Base-by-base conservation (phyloP, 495 filamentous ascomycete genomes). In the Lasiosphaeria ovina region DNA sequence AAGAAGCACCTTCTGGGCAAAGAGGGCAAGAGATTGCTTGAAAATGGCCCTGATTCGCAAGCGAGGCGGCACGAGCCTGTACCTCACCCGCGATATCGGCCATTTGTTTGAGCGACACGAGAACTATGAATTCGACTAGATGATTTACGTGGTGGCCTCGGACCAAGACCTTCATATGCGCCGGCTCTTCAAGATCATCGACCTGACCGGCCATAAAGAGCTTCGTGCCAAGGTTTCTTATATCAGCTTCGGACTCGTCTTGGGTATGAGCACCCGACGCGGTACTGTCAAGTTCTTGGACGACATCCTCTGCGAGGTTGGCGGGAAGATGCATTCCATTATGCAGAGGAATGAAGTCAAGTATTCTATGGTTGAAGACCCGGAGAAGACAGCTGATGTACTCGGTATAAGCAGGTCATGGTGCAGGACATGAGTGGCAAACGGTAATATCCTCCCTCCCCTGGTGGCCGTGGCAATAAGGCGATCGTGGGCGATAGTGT, bases 381-480 rank as follows among this genome's bases (percentile, higher is more conserved):
- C 83, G 3, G 79, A 76, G 33, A 74, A 71, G 1, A 77, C 77
- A 11, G 83, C 83, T 52, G 82, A 87, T 67, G 81, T 74, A 6
- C 74, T 88, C 14, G 85, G 84, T 33, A 85, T 86, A 65, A 82
- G 81, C 62, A 78, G 76, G 83, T 88, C 54, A 85, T 87, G 77
- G 81, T 85, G 12, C 85, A 87, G 69, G 85, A 88, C 61, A 86
- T 88, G 81, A 77, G 76, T 16, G 84, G 83, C 51, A 87, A 86
- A 76, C 78, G 83, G 81, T 83, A 69, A 55, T 78, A 64, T 10
- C 45, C n/a, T n/a, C 11, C 32, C 11, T 17, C 12, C 3, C 40
- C 32, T 3, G n/a, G 9, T n/a, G 11, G n/a, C 9, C 11, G 34
- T 17, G 7, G 51, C 6, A 14, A 14, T n/a, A n/a, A n/a, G n/a